Evolutionary conservation across 257 asterid genomes (phyloP), one percentile per base, ranked within the genome.

Genomic region (Solanum bulbocastanum): DNA sequence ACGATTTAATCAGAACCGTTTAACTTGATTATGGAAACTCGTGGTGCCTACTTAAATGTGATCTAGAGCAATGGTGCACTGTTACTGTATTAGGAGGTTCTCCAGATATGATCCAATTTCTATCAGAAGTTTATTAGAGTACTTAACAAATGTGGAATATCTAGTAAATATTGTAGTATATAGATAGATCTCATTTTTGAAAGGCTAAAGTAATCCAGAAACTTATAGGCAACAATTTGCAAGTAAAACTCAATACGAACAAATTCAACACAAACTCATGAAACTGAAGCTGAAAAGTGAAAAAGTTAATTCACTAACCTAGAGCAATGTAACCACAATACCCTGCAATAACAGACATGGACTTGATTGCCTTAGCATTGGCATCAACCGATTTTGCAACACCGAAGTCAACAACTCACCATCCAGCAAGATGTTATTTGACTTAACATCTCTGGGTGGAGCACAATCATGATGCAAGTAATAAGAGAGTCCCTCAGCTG

Each of bases 311-410:
- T 33, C 35, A 33, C 35, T 33, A 33, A 33, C 99, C 99, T 90
- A 98, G 99, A 14, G 99, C 99, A 83, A 96, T 96, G 89, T 96
- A 96, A 16, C 99, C 99, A 76, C 98, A 93, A 83, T 98, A 96
- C 6, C 99, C 99, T 22, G 99, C 99, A 89, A 96, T 96, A 22
- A 91, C 98, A 18, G 99, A 96, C 99, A 96, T 96, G 33, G 98
- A 94, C 35, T 33, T 33, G 35, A 33, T 33, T 33, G 35, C 35
- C 35, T 33, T 33, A 33, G 93, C 95, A 83, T 84, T 93, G 1
- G 90, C 87, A 90, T 94, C 97, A 22, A 96, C 95, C 25, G 62
- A 95, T 90, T 95, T 96, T 4, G 99, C 99, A 27, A 96, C 94
- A 4, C 99, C 99, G 75, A 96, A 96, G 91, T 96, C 99, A 0